These are phyloP conservation scores for Vanrija sp. DNA, from an alignment of 1,284 basidiomycete species.

Conservation along the genomic window DNA sequence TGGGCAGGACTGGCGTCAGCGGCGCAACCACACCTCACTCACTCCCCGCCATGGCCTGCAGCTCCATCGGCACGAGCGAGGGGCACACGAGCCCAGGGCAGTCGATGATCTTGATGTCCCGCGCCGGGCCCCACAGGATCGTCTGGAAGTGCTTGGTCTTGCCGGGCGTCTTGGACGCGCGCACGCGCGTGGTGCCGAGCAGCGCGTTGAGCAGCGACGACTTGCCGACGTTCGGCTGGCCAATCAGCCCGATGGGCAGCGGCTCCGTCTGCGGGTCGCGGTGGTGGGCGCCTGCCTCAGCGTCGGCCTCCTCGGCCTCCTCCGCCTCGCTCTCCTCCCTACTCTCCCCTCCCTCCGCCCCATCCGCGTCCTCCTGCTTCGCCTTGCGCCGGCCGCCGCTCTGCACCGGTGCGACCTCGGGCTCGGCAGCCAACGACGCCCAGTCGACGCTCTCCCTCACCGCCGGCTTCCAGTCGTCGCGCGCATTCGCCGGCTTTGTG, in stretches of 20 bases:
- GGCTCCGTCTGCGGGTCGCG: conserved; percentile 54
- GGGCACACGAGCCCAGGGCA: conserved; percentile 83
- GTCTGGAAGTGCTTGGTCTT: conserved; percentile 97
- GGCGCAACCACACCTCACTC: conserved; percentile 9
- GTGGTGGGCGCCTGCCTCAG: conserved; percentile 11
- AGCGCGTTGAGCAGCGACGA: conserved; percentile 85
- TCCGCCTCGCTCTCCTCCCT: conserved; percentile 35
- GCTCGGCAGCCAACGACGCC: conserved; percentile 50
- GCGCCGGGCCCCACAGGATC: conserved; percentile 66
- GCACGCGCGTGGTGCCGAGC: conserved; percentile 73
- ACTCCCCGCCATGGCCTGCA: conserved; percentile 57
- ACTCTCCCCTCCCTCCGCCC: conserved; percentile 23
- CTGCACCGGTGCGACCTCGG: conserved; percentile 4
- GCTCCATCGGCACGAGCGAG: conserved; percentile 69
- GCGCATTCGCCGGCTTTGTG: conserved; percentile 53
- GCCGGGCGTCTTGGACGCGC: conserved; percentile 83
- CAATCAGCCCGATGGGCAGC: conserved; percentile 77
- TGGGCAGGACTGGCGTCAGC: conserved; percentile 65
- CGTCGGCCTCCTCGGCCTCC: conserved; percentile 29
- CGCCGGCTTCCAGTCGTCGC: conserved; percentile 63
- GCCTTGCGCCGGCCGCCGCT: neutral
- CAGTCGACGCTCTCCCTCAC: conserved; percentile 67
- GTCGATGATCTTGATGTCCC: conserved; percentile 74
- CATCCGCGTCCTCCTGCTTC: conserved; percentile 31
- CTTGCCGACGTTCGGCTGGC: conserved; percentile 94